phyloP scores from a whole-genome alignment of 306 rosid species.

The Gastrolobium villosum region DNA sequence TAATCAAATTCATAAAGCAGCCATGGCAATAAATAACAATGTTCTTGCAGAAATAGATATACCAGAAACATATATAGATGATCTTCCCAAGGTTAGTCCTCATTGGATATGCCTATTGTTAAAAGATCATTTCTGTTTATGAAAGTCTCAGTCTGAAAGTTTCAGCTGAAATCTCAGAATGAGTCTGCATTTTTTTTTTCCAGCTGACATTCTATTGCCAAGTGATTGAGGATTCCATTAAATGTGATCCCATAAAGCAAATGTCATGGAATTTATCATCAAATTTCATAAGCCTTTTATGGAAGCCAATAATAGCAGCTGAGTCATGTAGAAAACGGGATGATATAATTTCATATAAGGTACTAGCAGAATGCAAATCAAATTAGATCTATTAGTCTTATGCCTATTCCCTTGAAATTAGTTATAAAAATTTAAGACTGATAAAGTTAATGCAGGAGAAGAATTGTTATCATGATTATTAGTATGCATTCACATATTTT shows the following conservation, averaged over 20 bases:
- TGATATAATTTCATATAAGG: constrained; percentile 49
- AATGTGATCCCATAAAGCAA: constrained; percentile 53
- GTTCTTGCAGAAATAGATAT: constrained; percentile 89
- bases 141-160: constrained; percentile 18
- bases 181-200: constrained; percentile 43
- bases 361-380: constrained; percentile 40
- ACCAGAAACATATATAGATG: constrained; percentile 74
- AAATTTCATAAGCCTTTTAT: constrained; percentile 57
- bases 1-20: constrained; percentile 95
- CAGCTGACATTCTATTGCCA: constrained; percentile 61
- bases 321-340: constrained; percentile 52
- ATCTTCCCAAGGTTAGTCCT: constrained; percentile 89
- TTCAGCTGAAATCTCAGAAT: constrained; percentile 46
- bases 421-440: neutral
- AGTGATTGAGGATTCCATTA: constrained; percentile 53
- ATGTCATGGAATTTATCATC: constrained; percentile 56
- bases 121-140: constrained; percentile 5
- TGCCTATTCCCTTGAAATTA: constrained; percentile 33
- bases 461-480: constrained; percentile 32
- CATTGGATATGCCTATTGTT: constrained; percentile 29
- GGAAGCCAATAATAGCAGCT: constrained; percentile 56
- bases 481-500: constrained; percentile 33
- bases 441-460: constrained; percentile 40
- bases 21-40: constrained; percentile 90
- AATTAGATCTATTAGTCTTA: constrained; percentile 26